These are phyloP conservation scores for Astragalus membranaceus DNA, from an alignment of 306 rosid genomes.

Conservation along the genomic window DNA sequence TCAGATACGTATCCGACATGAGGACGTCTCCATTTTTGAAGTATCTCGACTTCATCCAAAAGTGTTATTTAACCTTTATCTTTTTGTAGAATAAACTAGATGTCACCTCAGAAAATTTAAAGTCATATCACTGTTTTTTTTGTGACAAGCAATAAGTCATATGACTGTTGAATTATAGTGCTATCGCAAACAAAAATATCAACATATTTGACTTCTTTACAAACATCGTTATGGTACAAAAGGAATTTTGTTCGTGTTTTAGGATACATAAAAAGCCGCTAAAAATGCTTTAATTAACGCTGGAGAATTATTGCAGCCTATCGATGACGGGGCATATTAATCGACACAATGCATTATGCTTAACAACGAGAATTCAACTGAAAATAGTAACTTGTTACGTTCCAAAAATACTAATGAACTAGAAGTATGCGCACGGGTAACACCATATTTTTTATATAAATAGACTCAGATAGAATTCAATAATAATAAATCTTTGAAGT, in stretches of 20 bases:
- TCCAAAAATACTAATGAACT: neutral
- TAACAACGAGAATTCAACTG: conserved; percentile 33
- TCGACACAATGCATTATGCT: conserved; percentile 23
- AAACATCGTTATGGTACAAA: conserved; percentile 59
- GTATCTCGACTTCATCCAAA: too few species aligned
- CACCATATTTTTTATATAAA: too few species aligned
- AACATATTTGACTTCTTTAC: conserved; percentile 38
- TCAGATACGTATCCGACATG: too few species aligned
- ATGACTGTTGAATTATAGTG: conserved; percentile 40
- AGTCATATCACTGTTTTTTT: conserved; percentile 46
- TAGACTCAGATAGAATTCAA: too few species aligned
- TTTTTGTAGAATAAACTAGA: conserved; percentile 9
- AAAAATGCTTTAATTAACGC: conserved; percentile 37
- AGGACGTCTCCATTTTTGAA: too few species aligned
- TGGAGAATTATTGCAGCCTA: conserved; percentile 36
- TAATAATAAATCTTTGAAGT: too few species aligned
- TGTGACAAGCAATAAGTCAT: too few species aligned
- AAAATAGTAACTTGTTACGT: conserved; percentile 21
- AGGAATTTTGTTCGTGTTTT: conserved; percentile 41
- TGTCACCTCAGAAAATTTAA: conserved; percentile 36
- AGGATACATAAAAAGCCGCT: conserved; percentile 43
- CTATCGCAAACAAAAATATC: conserved; percentile 21
- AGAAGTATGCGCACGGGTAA: fast-evolving
- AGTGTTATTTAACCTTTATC: too few species aligned
- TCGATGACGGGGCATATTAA: conserved; percentile 21